phyloP scores from a whole-genome alignment of 2,329 filamentous ascomycete genomes.

The Colletotrichum cuscutae region DNA sequence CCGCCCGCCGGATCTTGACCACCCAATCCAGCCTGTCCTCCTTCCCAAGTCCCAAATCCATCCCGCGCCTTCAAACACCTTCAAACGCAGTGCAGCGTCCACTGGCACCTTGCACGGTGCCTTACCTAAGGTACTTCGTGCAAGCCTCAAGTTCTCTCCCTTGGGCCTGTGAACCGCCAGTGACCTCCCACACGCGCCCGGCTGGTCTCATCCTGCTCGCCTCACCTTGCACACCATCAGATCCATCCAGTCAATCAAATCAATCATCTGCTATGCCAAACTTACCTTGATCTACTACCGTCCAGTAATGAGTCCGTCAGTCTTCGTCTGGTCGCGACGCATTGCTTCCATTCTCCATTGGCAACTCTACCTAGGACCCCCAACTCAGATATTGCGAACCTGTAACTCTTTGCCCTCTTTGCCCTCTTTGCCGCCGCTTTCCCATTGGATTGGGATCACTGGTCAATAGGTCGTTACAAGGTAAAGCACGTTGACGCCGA shows the following conservation, averaged over 20 bases:
- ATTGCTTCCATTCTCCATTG: not conserved
- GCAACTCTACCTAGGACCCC: not conserved
- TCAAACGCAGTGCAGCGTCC: not conserved
- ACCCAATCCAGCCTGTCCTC: slow-evolving; percentile 26
- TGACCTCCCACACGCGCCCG: not conserved
- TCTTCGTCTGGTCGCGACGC: not conserved
- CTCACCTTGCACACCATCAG: not conserved
- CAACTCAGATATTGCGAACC: no score
- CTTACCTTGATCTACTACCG: not conserved
- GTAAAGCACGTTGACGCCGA: slow-evolving; percentile 40
- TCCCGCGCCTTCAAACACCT: not conserved
- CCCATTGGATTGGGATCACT: slow-evolving; percentile 4
- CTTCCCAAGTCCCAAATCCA: slow-evolving; percentile 7
- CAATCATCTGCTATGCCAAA: not conserved
- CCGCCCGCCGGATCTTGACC: slow-evolving; percentile 22
- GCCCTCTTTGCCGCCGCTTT: slow-evolving; percentile 13
- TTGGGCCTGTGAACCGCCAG: not conserved
- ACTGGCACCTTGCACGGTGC: not conserved
- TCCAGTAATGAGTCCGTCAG: not conserved
- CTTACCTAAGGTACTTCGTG: not conserved
- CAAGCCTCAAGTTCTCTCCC: no score
- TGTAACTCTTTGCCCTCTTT: not conserved
- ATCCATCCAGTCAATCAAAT: not conserved
- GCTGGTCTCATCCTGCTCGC: not conserved
- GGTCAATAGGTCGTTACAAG: not conserved